Evolutionary conservation across 2,329 filamentous ascomycete genomes (phyloP).

Genomic region (Fusarium protoensiforme): DNA sequence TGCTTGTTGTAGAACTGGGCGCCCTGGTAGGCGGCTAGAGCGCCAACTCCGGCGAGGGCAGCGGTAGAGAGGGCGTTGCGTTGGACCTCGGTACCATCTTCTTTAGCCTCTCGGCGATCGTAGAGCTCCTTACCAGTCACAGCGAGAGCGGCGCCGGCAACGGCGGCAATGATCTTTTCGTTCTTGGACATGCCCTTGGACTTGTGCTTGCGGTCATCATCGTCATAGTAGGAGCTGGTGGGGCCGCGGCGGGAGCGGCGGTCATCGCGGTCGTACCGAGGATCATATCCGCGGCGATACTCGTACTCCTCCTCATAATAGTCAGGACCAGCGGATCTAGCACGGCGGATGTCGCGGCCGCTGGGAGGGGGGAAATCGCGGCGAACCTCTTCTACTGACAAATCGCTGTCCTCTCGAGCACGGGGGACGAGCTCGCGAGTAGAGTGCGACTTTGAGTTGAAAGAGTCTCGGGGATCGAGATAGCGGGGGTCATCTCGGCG

Average conservation of each 20-base stretch:
- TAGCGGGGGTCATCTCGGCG: slow-evolving; percentile 65
- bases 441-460: slow-evolving; percentile 56
- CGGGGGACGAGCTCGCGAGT: slow-evolving; percentile 67
- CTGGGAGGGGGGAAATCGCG: slow-evolving; percentile 84
- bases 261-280: slow-evolving; percentile 50
- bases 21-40: slow-evolving; percentile 72
- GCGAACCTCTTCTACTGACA: slow-evolving; percentile 83
- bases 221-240: slow-evolving; percentile 65
- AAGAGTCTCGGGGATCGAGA: slow-evolving; percentile 62
- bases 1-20: slow-evolving; percentile 72
- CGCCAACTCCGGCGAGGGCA: slow-evolving; percentile 72
- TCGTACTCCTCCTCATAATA: slow-evolving; percentile 67
- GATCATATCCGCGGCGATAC: slow-evolving; percentile 62
- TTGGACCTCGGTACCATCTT: slow-evolving; percentile 61
- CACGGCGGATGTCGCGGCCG: slow-evolving; percentile 64
- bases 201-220: slow-evolving; percentile 64
- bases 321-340: slow-evolving; percentile 71
- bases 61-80: slow-evolving; percentile 70
- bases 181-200: slow-evolving; percentile 66
- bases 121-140: slow-evolving; percentile 74
- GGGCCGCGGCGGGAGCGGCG: slow-evolving; percentile 59
- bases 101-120: slow-evolving; percentile 69
- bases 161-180: slow-evolving; percentile 74
- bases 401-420: slow-evolving; percentile 77
- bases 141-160: slow-evolving; percentile 72